These are phyloP conservation scores for Onygena corvina DNA, from an alignment of 2,329 filamentous ascomycete species.

Conservation along the genomic window DNA sequence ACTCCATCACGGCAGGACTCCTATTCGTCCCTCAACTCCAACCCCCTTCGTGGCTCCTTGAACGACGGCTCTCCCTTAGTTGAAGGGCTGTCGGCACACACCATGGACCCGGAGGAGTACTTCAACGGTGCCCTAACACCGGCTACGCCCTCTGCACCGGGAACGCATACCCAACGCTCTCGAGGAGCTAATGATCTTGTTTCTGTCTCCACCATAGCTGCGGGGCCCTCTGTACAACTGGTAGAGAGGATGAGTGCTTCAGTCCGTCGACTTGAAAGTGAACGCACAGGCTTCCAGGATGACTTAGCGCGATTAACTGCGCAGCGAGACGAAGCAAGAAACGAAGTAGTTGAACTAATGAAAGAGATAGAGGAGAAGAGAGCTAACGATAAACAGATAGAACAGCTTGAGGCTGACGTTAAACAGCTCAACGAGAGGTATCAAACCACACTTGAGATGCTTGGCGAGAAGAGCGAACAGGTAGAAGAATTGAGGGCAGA, in stretches of 20 bases:
- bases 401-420: constrained; percentile 56
- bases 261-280: constrained; percentile 78
- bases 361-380: constrained; percentile 65
- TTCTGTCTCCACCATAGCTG: constrained; percentile 77
- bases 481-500: constrained; percentile 85
- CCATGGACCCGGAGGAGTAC: constrained; percentile 40
- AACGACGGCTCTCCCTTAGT: constrained; percentile 22
- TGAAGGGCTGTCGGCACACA: constrained; percentile 37
- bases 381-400: constrained; percentile 47
- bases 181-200: constrained; percentile 71
- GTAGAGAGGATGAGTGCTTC: constrained; percentile 93
- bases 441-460: constrained; percentile 80
- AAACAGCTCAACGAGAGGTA: constrained; percentile 62
- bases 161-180: constrained; percentile 27
- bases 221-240: constrained; percentile 84
- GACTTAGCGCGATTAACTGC: constrained; percentile 65
- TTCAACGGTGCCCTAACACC: constrained; percentile 27
- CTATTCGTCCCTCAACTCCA: constrained; percentile 25
- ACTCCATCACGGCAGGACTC: constrained; percentile 39
- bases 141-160: constrained; percentile 29
- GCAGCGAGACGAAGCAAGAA: constrained; percentile 86
- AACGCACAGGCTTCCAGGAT: constrained; percentile 79
- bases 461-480: constrained; percentile 92
- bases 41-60: constrained; percentile 19
- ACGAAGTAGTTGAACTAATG: constrained; percentile 84